These are phyloP conservation scores for Saprolegnia diclina DNA, from an alignment of 352 stramenopile genomes.

Conservation along the genomic window DNA sequence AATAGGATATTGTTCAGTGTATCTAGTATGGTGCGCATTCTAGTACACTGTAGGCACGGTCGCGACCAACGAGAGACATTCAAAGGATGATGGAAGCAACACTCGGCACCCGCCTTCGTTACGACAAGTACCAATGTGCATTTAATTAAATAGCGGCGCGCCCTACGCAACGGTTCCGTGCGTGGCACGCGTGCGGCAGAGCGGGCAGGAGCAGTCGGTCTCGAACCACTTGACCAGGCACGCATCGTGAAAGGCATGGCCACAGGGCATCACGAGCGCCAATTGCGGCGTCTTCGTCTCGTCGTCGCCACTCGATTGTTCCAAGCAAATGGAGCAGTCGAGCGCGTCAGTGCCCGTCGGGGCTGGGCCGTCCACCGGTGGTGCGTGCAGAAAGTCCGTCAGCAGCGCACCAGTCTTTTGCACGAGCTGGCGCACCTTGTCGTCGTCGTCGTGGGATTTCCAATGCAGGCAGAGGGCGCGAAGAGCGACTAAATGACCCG, in stretches of 20 bases:
- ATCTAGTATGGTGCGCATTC: no score
- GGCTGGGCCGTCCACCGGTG: constrained; percentile 51
- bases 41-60: no score
- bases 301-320: constrained; percentile 59
- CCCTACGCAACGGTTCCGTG: background rate
- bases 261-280: constrained; percentile 69
- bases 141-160: background rate
- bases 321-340: constrained; percentile 73
- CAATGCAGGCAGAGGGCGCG: background rate
- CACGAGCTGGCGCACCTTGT: constrained; percentile 76
- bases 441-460: constrained; percentile 45
- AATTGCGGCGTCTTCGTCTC: constrained; percentile 41
- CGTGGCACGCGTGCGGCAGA: constrained; percentile 44
- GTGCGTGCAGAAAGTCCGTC: background rate
- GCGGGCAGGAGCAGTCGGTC: constrained; percentile 68
- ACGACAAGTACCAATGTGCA: background rate
- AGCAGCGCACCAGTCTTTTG: constrained; percentile 44
- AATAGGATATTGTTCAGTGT: no score
- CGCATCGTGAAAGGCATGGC: constrained; percentile 79
- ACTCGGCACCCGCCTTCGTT: background rate
- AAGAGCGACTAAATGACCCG: constrained; percentile 44
- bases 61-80: no score
- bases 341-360: constrained; percentile 70
- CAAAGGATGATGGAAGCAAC: background rate
- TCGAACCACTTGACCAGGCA: constrained; percentile 82